Conservation (phyloP, 2,329 filamentous ascomycete species). For the Phyllosticta citribraziliensis region DNA sequence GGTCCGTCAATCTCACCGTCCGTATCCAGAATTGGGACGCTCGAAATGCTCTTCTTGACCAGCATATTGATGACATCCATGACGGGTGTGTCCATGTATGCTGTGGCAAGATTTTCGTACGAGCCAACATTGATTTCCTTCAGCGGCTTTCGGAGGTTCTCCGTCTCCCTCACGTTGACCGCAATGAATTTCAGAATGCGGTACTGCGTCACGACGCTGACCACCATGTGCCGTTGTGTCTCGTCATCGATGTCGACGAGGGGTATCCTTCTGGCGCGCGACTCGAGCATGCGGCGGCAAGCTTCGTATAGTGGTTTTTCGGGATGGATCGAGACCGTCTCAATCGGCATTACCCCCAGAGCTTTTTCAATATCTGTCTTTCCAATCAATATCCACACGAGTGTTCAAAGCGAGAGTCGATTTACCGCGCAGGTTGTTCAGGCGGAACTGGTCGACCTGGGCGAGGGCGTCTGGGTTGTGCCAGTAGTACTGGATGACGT, state of each 20-base stretch:
- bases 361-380: slow-evolving; percentile 81
- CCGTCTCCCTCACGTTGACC: slow-evolving; percentile 84
- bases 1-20: slow-evolving; percentile 40
- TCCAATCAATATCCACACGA: neutral
- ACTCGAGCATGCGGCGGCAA: slow-evolving; percentile 86
- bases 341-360: slow-evolving; percentile 80
- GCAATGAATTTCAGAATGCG: slow-evolving; percentile 98
- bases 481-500: slow-evolving; percentile 98
- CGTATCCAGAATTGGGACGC: slow-evolving; percentile 81
- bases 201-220: slow-evolving; percentile 96
- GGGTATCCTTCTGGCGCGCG: slow-evolving; percentile 84
- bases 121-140: slow-evolving; percentile 77
- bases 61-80: slow-evolving; percentile 91
- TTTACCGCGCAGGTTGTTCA: slow-evolving; percentile 83
- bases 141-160: slow-evolving; percentile 78
- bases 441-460: slow-evolving; percentile 84
- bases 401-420: neutral
- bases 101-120: slow-evolving; percentile 70
- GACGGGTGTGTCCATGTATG: slow-evolving; percentile 80
- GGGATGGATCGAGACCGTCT: slow-evolving; percentile 93
- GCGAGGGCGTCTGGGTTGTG: slow-evolving; percentile 86
- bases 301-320: slow-evolving; percentile 88
- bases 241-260: slow-evolving; percentile 91
- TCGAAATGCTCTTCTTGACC: slow-evolving; percentile 88
- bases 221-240: slow-evolving; percentile 81